Conservation (phyloP, 441 rosid genomes). For the Brassica hybrid region DNA sequence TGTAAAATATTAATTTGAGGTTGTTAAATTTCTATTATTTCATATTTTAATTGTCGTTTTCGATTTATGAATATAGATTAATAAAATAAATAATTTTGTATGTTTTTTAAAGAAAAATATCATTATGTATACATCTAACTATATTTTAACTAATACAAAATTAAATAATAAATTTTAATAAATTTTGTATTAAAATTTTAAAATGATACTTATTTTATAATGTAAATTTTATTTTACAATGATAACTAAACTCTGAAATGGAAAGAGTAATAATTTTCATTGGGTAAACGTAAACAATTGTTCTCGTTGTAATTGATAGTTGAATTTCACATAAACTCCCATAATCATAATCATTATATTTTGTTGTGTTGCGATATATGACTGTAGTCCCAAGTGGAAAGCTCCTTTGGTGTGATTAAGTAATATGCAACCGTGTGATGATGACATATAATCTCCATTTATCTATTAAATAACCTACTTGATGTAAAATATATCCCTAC, state of each 20-base stretch:
- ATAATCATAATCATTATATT: conserved; percentile 25
- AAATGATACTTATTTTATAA: too few relatives aligned
- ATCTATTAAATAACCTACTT: not conserved
- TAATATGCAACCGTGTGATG: conserved; percentile 40
- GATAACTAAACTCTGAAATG: too few relatives aligned
- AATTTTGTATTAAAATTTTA: too few relatives aligned
- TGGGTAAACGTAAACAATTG: not conserved
- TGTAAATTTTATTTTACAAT: too few relatives aligned
- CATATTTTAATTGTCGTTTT: too few relatives aligned
- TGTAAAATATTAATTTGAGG: not conserved
- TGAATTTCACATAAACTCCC: conserved; percentile 64
- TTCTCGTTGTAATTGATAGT: conserved; percentile 57
- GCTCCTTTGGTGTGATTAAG: conserved; percentile 18
- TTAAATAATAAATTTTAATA: too few relatives aligned
- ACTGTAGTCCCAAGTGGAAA: conserved; percentile 28
- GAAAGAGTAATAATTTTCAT: not conserved
- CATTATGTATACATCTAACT: too few relatives aligned
- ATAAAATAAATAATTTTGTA: too few relatives aligned
- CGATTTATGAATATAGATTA: too few relatives aligned
- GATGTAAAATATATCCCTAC: not conserved
- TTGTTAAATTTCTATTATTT: not conserved
- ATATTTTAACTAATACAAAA: too few relatives aligned
- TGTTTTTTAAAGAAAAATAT: too few relatives aligned
- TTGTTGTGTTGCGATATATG: conserved; percentile 23
- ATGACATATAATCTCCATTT: conserved; percentile 27